Percentiles rank a stretch among this genome's conserved stretches.
Evolutionary conservation across 1,139 yeast species (phyloP).

Genomic region (Pneumocystis jirovecii): DNA sequence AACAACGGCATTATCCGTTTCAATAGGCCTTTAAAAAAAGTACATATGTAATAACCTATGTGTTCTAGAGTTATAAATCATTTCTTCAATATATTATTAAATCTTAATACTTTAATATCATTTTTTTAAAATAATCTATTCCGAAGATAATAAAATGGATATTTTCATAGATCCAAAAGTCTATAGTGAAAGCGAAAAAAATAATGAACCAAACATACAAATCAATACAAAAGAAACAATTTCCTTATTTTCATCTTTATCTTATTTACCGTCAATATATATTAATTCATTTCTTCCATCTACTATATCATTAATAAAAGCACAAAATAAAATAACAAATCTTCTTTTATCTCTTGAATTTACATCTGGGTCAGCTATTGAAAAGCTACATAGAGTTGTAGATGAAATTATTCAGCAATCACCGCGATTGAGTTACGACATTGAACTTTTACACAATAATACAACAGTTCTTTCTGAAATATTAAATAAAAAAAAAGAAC

Average conservation of each 20-base stretch:
- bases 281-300: conserved; percentile 4
- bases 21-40: not conserved
- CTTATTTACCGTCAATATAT: conserved; percentile 5
- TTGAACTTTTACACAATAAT: conserved; percentile 4
- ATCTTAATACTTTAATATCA: not conserved
- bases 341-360: conserved; percentile 4
- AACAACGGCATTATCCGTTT: not conserved
- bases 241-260: not conserved
- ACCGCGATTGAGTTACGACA: conserved; percentile 5
- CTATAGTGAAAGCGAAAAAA: not conserved
- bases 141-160: not conserved
- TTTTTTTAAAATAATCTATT: not conserved
- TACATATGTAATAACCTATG: not conserved
- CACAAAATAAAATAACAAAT: not conserved
- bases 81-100: not conserved
- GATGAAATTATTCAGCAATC: conserved; percentile 6
- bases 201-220: not conserved
- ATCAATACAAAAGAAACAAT: not conserved
- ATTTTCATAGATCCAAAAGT: not conserved
- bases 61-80: not conserved
- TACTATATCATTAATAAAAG: conserved; percentile 1
- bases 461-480: not conserved
- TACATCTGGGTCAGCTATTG: conserved; percentile 1
- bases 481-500: conserved; percentile 3
- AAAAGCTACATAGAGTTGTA: not conserved